Base-by-base conservation (phyloP, 306 rosid species). In the Benincasa hispida region DNA sequence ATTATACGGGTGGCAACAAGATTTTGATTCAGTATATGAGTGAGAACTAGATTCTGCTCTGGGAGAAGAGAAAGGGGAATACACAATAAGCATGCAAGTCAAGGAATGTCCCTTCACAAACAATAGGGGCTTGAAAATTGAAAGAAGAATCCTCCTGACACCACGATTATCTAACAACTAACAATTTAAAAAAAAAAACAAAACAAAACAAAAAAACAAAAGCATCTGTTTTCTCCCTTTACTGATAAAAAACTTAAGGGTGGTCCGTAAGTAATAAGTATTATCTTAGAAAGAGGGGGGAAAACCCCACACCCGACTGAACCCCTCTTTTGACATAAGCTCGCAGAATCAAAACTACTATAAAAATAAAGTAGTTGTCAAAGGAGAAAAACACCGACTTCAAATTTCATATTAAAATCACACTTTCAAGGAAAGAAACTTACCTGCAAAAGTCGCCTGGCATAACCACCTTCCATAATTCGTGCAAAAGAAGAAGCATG, bases 401-500 rank as follows among this genome's bases (percentile, higher is more conserved):
- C 35, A 73, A 28, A 61, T 27, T 12, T n/a, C 18, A 19, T 21
- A 60, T 22, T 55, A 19, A 5, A 37, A n/a, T 1, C 18, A 65
- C 30, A 66, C 27, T 28, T 74, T 62, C 11, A 55, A 79, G 59
- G 21, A 50, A 76, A 80, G 63, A 78, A 79, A 25, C n/a, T 80
- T 86, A 85, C 99, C 96, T 94, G 99, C 88, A 94, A 88, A 34
- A 94, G 97, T 25, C 96, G 84, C 75, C 99, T 83, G 73, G 87
- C 99, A 87, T 92, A 92, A 81, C 91, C 87, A 30, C 99, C 99
- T 83, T 94, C 97, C 98, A 94, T 92, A 57, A 94, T 86, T 48
- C 99, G 92, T 69, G 99, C 99, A 89, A 94, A 94, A 35, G 99
- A 87, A 76, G 99, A 94, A 58, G 99, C 97, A 79, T 94, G 99